Evolutionary conservation across 495 filamentous ascomycete species (phyloP), one percentile per base, ranked within the genome.

Genomic region (Hyphodiscus hymeniophilus): DNA sequence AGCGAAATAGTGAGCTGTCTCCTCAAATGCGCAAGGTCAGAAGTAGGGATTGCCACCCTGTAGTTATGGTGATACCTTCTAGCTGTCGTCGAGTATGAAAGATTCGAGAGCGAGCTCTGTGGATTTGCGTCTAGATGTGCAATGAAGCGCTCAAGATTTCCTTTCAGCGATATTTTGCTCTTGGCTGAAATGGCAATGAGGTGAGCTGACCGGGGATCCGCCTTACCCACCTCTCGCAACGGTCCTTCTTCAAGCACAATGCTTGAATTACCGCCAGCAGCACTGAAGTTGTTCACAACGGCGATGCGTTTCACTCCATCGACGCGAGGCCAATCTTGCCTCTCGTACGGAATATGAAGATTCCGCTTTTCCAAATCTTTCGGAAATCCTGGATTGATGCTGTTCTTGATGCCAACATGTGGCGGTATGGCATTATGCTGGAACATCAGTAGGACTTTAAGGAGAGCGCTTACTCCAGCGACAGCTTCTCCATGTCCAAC

Each of bases 401-500:
- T 76, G 8, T 70, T 77, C 67, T 92, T 90, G 71, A 91, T 90
- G 13, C 88, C 88, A 45, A 85, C 81, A 51, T 92, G 87, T 10
- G 39, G 46, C 4, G 52, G 52, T 6, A 55, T 50, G 2, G 32
- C 70, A 52, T 82, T 84, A 58, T 91, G 44, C 16, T 50, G 30
- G 6, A 95, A 67, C 87, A 95, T 94, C 61, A 95, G 63, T 36
- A 95, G 61, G 17, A 94, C 69, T 1, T 59, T 96, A 60, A 87
- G 71, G 16, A 96, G 70, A 1, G 44, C 26, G 3, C 33, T 42
- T 22, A 95, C 60, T 50, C 90, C 90, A 38, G 90, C 91, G 0
- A 81, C 88, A 33, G 90, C 85, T 62, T 95, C 90, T 32, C 81
- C 87, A 63, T 96, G 91, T 2, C 90, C 90, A 18, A 96, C 73